Percentiles rank a stretch among this genome's conserved stretches.
Evolutionary conservation across 257 asterid species (phyloP).

Genomic region (Nicotiana tomentosiformis): DNA sequence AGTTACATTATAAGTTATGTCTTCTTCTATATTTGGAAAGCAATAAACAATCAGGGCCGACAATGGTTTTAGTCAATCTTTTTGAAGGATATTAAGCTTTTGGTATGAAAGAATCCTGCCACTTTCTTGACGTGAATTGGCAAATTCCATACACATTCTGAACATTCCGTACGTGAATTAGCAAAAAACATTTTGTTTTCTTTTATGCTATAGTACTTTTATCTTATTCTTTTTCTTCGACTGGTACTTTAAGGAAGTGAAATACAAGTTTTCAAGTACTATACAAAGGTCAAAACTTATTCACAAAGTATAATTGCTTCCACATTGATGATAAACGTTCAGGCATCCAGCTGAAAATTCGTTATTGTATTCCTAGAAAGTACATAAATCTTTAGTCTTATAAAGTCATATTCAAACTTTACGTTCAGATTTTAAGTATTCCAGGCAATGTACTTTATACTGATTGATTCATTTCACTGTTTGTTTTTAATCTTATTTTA

Average conservation of each 20-base stretch:
- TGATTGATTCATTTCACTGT: not conserved
- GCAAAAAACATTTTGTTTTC: not conserved
- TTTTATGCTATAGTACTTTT: not conserved
- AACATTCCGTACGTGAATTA: not conserved
- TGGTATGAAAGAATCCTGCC: not conserved
- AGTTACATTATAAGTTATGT: no score
- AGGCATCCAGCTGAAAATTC: not conserved
- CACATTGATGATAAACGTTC: not conserved
- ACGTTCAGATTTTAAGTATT: not conserved
- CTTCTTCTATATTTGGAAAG: no score
- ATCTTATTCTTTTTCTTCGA: not conserved
- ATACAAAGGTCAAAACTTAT: not conserved
- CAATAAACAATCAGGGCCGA: no score
- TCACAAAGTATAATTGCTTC: not conserved
- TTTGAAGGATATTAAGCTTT: not conserved
- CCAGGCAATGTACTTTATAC: not conserved
- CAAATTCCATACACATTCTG: no score
- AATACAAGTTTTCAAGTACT: not conserved
- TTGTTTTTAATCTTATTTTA: not conserved
- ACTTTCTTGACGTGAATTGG: not conserved
- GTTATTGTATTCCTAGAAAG: not conserved
- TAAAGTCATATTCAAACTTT: not conserved
- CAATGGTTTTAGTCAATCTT: not conserved
- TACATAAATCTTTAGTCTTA: not conserved
- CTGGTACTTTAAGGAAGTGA: not conserved